These are phyloP conservation scores for Turritis glabra DNA, from an alignment of 345 rosid species.

Conservation along the genomic window DNA sequence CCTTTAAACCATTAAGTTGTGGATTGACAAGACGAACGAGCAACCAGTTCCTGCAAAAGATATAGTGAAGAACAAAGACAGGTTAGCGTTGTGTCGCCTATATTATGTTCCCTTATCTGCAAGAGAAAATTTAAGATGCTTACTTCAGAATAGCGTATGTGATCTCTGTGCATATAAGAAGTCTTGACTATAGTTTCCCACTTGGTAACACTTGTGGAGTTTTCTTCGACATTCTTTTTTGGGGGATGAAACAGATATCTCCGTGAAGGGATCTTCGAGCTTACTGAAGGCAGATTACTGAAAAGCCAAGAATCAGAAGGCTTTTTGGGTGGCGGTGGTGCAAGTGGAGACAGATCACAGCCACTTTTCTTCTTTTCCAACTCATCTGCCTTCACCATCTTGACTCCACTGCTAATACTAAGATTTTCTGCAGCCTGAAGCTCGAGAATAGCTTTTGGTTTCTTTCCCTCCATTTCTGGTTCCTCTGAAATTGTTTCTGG, in stretches of 20 bases:
- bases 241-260: slow-evolving; percentile 38
- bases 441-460: slow-evolving; percentile 33
- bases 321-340: slow-evolving; percentile 64
- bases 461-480: slow-evolving; percentile 27
- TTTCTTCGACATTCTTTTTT: slow-evolving; percentile 44
- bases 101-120: slow-evolving; percentile 3
- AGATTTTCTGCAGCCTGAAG: slow-evolving; percentile 27
- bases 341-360: slow-evolving; percentile 41
- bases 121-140: slow-evolving; percentile 16
- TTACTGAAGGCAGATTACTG: slow-evolving; percentile 64
- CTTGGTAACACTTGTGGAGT: slow-evolving; percentile 50
- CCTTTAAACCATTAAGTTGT: slow-evolving; percentile 36
- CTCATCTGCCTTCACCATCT: slow-evolving; percentile 33
- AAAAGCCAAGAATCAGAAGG: slow-evolving; percentile 97
- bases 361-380: slow-evolving; percentile 27
- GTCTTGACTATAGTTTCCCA: slow-evolving; percentile 98
- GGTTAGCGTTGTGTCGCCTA: background rate
- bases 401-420: slow-evolving; percentile 18
- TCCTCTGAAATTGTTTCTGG: slow-evolving; percentile 19
- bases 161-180: slow-evolving; percentile 68
- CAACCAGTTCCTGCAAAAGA: slow-evolving; percentile 64
- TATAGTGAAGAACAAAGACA: background rate
- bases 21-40: slow-evolving; percentile 52
- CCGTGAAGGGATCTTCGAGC: slow-evolving; percentile 46
- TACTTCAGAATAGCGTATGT: slow-evolving; percentile 88